Conservation (phyloP, 2,329 filamentous ascomycete genomes). For the Paecilomyces niveus region DNA sequence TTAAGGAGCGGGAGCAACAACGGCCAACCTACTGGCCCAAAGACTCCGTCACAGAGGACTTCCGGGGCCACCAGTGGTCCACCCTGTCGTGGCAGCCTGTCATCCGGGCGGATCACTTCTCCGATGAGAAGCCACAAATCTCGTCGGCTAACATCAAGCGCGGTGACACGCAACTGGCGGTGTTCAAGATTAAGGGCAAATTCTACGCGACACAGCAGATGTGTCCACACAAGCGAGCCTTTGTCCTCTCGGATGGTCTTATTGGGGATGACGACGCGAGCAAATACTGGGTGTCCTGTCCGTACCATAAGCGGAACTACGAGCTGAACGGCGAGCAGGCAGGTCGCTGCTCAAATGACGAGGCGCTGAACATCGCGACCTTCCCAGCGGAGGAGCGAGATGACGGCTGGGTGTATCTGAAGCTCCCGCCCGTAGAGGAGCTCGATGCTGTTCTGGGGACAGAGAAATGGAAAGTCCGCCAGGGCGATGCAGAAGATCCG, state of each 20-base stretch:
- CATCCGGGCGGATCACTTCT: slow-evolving; percentile 63
- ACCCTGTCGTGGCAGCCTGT: slow-evolving; percentile 72
- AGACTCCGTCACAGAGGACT: slow-evolving; percentile 61
- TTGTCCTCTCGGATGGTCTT: slow-evolving; percentile 79
- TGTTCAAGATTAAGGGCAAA: slow-evolving; percentile 74
- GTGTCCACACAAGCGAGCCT: slow-evolving; percentile 88
- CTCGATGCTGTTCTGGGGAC: slow-evolving; percentile 74
- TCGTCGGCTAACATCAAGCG: slow-evolving; percentile 73
- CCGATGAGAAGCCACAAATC: slow-evolving; percentile 57
- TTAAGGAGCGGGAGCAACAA: slow-evolving; percentile 64
- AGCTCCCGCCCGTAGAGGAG: slow-evolving; percentile 72
- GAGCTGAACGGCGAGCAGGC: slow-evolving; percentile 59
- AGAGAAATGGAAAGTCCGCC: slow-evolving; percentile 68
- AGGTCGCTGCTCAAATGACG: slow-evolving; percentile 69
- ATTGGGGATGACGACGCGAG: slow-evolving; percentile 56
- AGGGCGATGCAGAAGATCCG: slow-evolving; percentile 55
- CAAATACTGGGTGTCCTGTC: slow-evolving; percentile 79
- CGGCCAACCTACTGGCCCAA: slow-evolving; percentile 73
- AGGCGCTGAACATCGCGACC: slow-evolving; percentile 69
- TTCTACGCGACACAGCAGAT: slow-evolving; percentile 89
- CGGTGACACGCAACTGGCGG: slow-evolving; percentile 79
- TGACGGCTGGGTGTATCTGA: slow-evolving; percentile 73
- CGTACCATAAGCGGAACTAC: slow-evolving; percentile 85
- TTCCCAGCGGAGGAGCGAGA: slow-evolving; percentile 69
- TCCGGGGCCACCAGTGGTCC: slow-evolving; percentile 61